Conservation (phyloP, 1,284 basidiomycete genomes). For the Boletus mariae region DNA sequence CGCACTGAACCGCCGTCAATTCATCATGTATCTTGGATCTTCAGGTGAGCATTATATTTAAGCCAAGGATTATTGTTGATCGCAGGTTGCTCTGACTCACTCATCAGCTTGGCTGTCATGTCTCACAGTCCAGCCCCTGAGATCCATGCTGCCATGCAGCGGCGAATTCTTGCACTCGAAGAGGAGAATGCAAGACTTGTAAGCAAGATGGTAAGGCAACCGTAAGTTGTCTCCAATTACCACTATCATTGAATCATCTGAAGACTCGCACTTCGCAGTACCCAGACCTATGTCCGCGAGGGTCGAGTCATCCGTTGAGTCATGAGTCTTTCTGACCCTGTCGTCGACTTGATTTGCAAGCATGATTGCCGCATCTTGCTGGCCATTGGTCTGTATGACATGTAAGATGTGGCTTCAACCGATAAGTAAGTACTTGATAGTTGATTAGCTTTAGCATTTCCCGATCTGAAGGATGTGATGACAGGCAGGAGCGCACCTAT, state of each 20-base stretch:
- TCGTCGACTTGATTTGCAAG: constrained; percentile 8
- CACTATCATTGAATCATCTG: neutral
- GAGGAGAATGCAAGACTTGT: constrained; percentile 1
- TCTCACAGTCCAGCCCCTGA: neutral
- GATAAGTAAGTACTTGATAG: constrained; percentile 1
- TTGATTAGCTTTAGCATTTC: neutral
- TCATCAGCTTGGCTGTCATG: neutral
- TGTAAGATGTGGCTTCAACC: neutral
- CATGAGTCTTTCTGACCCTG: constrained; percentile 1
- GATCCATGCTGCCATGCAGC: neutral
- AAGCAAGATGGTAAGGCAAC: neutral
- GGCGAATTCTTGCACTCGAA: constrained; percentile 4
- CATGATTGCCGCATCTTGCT: constrained; percentile 3
- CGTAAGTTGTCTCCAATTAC: neutral
- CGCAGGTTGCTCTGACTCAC: neutral
- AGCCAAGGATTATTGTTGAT: neutral
- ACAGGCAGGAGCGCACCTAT: constrained; percentile 8
- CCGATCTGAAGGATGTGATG: neutral
- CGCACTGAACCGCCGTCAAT: too few relatives aligned
- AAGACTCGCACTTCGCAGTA: neutral
- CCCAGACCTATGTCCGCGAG: neutral
- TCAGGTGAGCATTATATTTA: neutral
- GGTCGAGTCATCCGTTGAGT: constrained; percentile 11
- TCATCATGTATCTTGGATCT: too few relatives aligned
- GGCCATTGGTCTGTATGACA: neutral